Evolutionary conservation across 208 protist species (phyloP), one percentile per base, ranked within the genome.

Genomic region (Naegleria fowleri): DNA sequence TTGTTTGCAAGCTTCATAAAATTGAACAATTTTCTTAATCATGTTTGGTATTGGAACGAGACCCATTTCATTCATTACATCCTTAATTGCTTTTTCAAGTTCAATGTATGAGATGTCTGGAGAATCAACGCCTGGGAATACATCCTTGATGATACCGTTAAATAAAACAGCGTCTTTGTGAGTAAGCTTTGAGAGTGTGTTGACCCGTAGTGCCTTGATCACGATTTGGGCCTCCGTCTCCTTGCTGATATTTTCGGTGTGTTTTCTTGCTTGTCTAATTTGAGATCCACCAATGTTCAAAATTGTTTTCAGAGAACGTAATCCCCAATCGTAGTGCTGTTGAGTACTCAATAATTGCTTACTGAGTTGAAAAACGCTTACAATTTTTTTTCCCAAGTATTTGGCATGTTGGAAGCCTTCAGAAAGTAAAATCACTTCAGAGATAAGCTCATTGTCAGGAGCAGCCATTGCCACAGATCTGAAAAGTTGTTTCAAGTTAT

Each of bases 401-500:
- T 96, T 98, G 6, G 98, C 98, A 92, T 98, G 95, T 88, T 96
- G 95, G 92, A 99, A 99, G 33, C 98, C 98, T 92, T 99, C 98
- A 90, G 97, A 98, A 93, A 97, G 98, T 40, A 99, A 95, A 91
- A 99, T 98, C 0, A 98, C 98, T 94, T 99, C 97, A 29, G 97
- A 96, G 90, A 99, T 99, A 22, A 99, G 95, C 90, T 98, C 96
- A 92, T 98, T 98, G 94, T 99, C 98, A 2, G 98, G 98, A n/a
- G 94, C 96, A 86, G 96, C 96, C 98, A 99, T 99, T n/a, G 98
- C 98, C 19, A 99, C 98, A 51, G 97, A 97, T 83, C 98, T 95
- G 95, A 99, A 99, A 51, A 99, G 95, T 94, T 98, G 97, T 94
- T 99, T 99, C 51, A 99, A 94, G 94, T 99, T 99, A 92, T 99